A percentile compares a stretch with the other conserved stretches of the same genome.
These are phyloP conservation scores for Cryptococcus sp. DNA, from an alignment of 1,284 basidiomycete species.

Conservation along the genomic window DNA sequence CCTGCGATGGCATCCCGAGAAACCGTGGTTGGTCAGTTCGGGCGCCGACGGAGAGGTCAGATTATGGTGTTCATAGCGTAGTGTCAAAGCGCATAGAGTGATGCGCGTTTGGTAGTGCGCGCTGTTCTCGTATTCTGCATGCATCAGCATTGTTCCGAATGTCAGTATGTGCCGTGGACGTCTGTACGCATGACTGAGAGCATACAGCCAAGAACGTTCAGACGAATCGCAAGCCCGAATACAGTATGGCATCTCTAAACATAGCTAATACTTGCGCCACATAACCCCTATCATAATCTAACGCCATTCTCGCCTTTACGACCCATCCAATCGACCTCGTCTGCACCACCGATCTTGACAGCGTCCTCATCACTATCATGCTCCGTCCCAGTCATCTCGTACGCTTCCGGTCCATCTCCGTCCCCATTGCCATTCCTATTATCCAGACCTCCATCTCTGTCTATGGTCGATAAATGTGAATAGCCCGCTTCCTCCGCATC, in stretches of 20 bases:
- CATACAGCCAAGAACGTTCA: no score
- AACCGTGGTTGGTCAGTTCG: slow-evolving; percentile 91
- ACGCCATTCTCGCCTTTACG: slow-evolving; percentile 1
- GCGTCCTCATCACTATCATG: slow-evolving; percentile 35
- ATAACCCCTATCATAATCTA: background rate
- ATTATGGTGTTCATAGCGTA: slow-evolving; percentile 66
- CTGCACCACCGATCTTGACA: slow-evolving; percentile 37
- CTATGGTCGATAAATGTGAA: slow-evolving; percentile 27
- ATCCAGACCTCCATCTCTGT: slow-evolving; percentile 1
- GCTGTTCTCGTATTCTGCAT: no score
- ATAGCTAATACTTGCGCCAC: background rate
- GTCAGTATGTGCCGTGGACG: no score
- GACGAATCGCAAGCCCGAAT: no score
- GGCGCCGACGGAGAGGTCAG: slow-evolving; percentile 89
- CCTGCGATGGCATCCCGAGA: slow-evolving; percentile 81
- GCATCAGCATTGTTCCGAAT: no score
- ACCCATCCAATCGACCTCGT: slow-evolving; percentile 38
- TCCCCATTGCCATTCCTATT: slow-evolving; percentile 8
- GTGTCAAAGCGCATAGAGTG: no score
- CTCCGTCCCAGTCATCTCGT: slow-evolving; percentile 34
- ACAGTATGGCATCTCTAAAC: background rate
- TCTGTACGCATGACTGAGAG: no score
- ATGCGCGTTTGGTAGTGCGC: no score
- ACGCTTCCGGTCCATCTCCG: slow-evolving; percentile 43
- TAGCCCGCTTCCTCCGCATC: slow-evolving; percentile 32